Conservation (phyloP, 176 grass and related monocot species). For the Lolium rigidum region DNA sequence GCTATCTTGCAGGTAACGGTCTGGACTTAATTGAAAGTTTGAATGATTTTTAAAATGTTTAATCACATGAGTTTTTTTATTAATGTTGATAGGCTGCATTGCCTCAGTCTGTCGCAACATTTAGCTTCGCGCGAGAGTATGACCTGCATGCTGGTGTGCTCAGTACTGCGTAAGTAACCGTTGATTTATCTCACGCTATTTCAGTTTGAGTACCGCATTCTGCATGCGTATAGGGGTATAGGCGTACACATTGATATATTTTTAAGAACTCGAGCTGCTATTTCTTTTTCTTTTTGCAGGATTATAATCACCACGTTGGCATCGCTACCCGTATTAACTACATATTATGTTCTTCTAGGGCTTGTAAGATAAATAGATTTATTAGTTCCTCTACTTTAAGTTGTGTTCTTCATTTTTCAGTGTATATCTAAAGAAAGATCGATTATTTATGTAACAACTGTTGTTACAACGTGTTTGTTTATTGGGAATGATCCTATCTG, state of each 20-base stretch:
- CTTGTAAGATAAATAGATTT: slow-evolving; percentile 41
- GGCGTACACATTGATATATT: not conserved
- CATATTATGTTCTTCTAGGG: slow-evolving; percentile 62
- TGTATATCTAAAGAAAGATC: too few species aligned
- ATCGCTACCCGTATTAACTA: slow-evolving; percentile 61
- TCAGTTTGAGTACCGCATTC: not conserved
- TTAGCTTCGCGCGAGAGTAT: slow-evolving; percentile 80
- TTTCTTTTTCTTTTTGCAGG: slow-evolving; percentile 43
- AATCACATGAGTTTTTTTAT: not conserved
- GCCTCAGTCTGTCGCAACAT: slow-evolving; percentile 70
- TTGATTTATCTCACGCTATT: not conserved
- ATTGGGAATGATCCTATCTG: too few species aligned
- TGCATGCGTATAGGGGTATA: not conserved
- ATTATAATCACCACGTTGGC: slow-evolving; percentile 70
- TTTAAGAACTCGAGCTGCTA: not conserved
- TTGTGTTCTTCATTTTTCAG: too few species aligned
- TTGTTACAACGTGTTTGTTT: too few species aligned
- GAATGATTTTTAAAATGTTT: rapidly evolving
- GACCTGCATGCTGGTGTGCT: slow-evolving; percentile 68
- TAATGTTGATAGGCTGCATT: slow-evolving; percentile 63
- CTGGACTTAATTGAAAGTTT: not conserved
- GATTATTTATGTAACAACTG: too few species aligned
- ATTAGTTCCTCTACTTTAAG: too few species aligned
- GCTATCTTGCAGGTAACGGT: slow-evolving; percentile 63
- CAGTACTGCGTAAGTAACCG: slow-evolving; percentile 68